Base-by-base conservation (phyloP, 1,284 basidiomycete species). In the Fomitopsis schrenkii region DNA sequence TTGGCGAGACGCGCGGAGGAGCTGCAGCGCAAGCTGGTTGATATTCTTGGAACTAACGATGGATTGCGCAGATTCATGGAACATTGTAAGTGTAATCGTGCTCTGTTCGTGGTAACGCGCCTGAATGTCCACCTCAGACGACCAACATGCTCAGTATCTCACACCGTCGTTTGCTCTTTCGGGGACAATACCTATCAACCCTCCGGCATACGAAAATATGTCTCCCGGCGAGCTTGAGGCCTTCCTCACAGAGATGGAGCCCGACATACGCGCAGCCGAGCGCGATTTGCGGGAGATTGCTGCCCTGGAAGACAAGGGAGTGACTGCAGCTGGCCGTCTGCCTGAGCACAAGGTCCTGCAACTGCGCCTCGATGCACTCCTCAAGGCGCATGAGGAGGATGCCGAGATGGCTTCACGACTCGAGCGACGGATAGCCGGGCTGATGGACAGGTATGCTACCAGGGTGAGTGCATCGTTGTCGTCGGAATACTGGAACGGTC, bases 251-350 rank as follows among this genome's bases (percentile, higher is more conserved):
- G 91, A 93, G 67, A 89, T 93, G 84, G 91, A 93, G 64, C 82
- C 84, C 9, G 91, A 93, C 58, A 85, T 93, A 58, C 87, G 90
- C 22, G 82, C 85, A 41, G 90, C 90, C 12, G 91, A 93, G 65
- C 82, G 88, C 10, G 90, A 92, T 66, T 83, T 92, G 79, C 81
- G 82, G 33, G 90, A 93, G 70, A 90, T 93, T 48, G 85, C 86
- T 60, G 70, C 78, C 14, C 73, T 93, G 52, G 86, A 90, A 64
- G 80, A 81, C 67, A 88, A 84, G 65, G 89, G 89, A 42, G 85
- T 90, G 8, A 80, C 85, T 8, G 83, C 82, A 17, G 87, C 89
- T 1, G 90, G 90, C 5, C 88, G 86, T 65, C 80, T 93, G 3
- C 76, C 80, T 85, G 91, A 88, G 33, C 84, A 88, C 61, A 84